Percentiles rank a stretch among this genome's conserved stretches.
These are phyloP conservation scores for Balamuthia mandrillaris DNA, from an alignment of 208 protist genomes.

Conservation along the genomic window DNA sequence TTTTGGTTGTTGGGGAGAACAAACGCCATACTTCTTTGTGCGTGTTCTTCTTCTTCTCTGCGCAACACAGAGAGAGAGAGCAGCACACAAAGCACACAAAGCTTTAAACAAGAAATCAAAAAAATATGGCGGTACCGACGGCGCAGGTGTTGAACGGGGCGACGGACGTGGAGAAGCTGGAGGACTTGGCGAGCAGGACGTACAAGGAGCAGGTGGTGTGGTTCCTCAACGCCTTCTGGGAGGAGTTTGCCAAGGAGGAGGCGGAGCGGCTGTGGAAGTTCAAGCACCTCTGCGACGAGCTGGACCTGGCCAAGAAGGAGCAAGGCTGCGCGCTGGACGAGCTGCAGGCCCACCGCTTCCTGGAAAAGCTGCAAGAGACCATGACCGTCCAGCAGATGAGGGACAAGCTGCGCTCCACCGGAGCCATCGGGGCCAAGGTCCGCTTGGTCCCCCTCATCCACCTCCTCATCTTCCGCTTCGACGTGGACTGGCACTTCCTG, in stretches of 20 bases:
- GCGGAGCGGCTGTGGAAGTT: conserved; percentile 45
- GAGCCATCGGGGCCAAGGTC: background rate
- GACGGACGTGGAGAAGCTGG: background rate
- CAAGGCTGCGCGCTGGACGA: conserved; percentile 38
- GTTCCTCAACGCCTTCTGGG: conserved; percentile 48
- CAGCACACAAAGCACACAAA: too few species aligned
- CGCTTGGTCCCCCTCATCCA: background rate
- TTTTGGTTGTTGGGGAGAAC: too few species aligned
- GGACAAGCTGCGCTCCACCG: conserved; percentile 37
- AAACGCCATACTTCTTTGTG: too few species aligned
- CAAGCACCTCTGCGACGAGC: background rate
- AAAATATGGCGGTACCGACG: too few species aligned
- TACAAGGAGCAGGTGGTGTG: conserved; percentile 41
- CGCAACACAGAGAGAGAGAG: too few species aligned
- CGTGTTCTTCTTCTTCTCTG: too few species aligned
- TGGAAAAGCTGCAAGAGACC: conserved; percentile 45
- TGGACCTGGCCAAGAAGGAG: conserved; percentile 16
- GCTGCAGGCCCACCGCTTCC: conserved; percentile 45
- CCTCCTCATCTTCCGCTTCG: conserved; percentile 11
- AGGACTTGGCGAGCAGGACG: background rate
- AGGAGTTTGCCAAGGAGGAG: too few species aligned
- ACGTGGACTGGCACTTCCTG: background rate
- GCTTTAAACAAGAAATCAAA: too few species aligned
- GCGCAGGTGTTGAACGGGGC: background rate
- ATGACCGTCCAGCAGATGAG: conserved; percentile 37